phyloP scores from a whole-genome alignment of 2,329 filamentous ascomycete genomes.

The Lecanosticta acicola region DNA sequence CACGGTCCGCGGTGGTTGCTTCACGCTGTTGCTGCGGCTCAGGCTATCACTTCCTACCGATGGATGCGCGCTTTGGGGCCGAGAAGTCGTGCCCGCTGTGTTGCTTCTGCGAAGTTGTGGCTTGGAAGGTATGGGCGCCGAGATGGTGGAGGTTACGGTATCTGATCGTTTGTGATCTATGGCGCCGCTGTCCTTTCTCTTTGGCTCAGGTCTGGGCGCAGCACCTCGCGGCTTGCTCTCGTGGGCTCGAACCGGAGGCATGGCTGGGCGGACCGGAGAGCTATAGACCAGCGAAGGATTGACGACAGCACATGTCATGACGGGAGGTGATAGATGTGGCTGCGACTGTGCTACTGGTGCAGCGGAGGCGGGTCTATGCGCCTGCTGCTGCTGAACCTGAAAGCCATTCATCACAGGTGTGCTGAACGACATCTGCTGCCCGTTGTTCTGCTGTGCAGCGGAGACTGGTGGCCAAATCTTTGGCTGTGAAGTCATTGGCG shows the following conservation, averaged over 20 bases:
- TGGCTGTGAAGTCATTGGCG: conserved; percentile 14
- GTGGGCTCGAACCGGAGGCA: conserved; percentile 19
- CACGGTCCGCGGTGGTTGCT: conserved; percentile 38
- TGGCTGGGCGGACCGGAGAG: conserved; percentile 27
- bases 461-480: conserved; percentile 16
- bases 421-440: conserved; percentile 22
- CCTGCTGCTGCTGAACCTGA: conserved; percentile 20
- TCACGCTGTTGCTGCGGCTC: conserved; percentile 24
- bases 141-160: conserved; percentile 37
- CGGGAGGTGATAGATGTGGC: conserved; percentile 6
- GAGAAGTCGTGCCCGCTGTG: conserved; percentile 36
- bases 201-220: conserved; percentile 7
- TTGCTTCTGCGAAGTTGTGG: conserved; percentile 40
- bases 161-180: conserved; percentile 37
- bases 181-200: conserved; percentile 27
- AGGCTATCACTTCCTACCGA: conserved; percentile 27
- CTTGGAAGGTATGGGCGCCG: conserved; percentile 26
- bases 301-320: conserved; percentile 36
- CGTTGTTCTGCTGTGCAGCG: conserved; percentile 9
- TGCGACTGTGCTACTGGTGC: conserved; percentile 18
- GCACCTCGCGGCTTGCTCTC: conserved; percentile 2
- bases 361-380: conserved; percentile 25
- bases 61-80: conserved; percentile 19
- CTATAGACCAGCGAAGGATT: conserved; percentile 44
- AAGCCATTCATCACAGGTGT: conserved; percentile 32